Evolutionary conservation across 805 yeast species (phyloP).

Genomic region (Kuraishia floccosa): DNA sequence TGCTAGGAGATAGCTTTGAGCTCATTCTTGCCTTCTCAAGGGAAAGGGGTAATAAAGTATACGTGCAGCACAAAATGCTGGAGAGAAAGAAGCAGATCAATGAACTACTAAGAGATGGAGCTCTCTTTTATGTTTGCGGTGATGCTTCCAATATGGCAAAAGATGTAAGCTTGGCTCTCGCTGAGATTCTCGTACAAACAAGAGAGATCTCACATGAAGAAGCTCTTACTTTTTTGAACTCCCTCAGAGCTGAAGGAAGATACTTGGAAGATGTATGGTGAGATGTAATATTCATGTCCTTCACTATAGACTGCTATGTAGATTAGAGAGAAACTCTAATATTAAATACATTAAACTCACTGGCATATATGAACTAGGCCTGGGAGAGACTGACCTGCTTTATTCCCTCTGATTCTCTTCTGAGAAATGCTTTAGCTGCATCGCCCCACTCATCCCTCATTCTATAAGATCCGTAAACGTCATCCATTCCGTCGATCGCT

Average conservation of each 20-base stretch:
- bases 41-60: slow-evolving; percentile 48
- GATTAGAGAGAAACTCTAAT: too few species aligned
- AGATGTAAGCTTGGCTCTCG: slow-evolving; percentile 70
- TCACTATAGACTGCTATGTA: too few species aligned
- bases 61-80: slow-evolving; percentile 73
- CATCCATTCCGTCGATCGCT: slow-evolving; percentile 56
- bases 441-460: slow-evolving; percentile 59
- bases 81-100: slow-evolving; percentile 44
- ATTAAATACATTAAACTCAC: too few species aligned
- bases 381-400: too few species aligned
- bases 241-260: slow-evolving; percentile 71
- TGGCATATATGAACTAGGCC: too few species aligned
- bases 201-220: slow-evolving; percentile 54
- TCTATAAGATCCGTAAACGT: slow-evolving; percentile 48
- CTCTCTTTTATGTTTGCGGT: slow-evolving; percentile 91
- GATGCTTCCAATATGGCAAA: slow-evolving; percentile 95
- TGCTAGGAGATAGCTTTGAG: slow-evolving; percentile 51
- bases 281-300: too few species aligned
- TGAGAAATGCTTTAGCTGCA: slow-evolving; percentile 35
- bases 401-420: slow-evolving; percentile 23
- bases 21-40: slow-evolving; percentile 83
- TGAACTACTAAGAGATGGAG: slow-evolving; percentile 52
- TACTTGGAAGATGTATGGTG: slow-evolving; percentile 98
- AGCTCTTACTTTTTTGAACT: slow-evolving; percentile 69
- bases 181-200: slow-evolving; percentile 46